phyloP scores from a whole-genome alignment of 306 rosid genomes.

The Pyrus bretschneideri region DNA sequence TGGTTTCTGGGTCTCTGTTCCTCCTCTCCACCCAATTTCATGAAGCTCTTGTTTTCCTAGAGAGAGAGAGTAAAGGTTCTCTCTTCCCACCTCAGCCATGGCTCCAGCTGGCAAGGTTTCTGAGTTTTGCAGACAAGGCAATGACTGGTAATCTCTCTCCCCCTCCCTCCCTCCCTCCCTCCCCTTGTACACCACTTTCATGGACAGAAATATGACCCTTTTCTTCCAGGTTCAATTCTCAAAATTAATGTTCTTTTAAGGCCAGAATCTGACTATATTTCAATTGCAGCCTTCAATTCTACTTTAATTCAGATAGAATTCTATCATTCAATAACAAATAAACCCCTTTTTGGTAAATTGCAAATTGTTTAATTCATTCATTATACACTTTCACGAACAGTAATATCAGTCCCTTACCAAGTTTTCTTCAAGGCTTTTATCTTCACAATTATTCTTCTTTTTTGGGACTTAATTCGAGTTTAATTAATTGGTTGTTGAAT shows the following conservation, averaged over 20 bases:
- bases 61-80: constrained; percentile 15
- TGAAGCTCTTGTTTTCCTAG: constrained; percentile 33
- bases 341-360: neutral
- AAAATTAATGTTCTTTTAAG: neutral
- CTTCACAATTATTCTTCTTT: neutral
- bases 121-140: constrained; percentile 67
- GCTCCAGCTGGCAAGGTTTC: constrained; percentile 74
- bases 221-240: neutral
- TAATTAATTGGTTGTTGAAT: neutral
- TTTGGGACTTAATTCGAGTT: neutral
- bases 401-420: no score
- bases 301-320: neutral
- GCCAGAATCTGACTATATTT: neutral
- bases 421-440: neutral
- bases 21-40: constrained; percentile 26
- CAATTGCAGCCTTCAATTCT: neutral
- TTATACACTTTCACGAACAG: neutral
- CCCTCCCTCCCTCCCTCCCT: neutral
- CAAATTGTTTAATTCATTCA: neutral
- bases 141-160: constrained; percentile 55
- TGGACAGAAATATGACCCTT: neutral
- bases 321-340: neutral
- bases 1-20: constrained; percentile 23
- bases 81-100: constrained; percentile 39
- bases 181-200: neutral